Percentiles rank a stretch among this genome's conserved stretches.
phyloP scores from a whole-genome alignment of 2,329 filamentous ascomycete genomes.

The Cladosporium colombiae region DNA sequence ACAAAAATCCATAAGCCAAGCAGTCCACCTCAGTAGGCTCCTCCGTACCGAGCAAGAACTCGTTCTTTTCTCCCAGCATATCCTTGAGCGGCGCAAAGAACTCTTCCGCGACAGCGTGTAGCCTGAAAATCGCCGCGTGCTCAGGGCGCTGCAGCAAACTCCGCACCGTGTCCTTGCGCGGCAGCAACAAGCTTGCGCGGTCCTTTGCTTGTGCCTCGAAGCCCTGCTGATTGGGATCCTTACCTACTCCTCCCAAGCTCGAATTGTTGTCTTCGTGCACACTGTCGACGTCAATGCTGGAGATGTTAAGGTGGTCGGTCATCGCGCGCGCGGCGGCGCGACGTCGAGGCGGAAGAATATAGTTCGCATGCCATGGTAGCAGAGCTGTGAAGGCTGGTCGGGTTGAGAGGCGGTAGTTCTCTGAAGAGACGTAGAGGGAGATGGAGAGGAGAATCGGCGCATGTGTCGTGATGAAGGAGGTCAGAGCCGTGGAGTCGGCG shows the following conservation, averaged over 20 bases:
- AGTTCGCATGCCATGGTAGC: constrained; percentile 84
- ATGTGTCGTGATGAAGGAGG: constrained; percentile 66
- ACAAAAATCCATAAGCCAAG: constrained; percentile 75
- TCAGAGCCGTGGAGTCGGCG: constrained; percentile 44
- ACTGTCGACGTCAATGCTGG: constrained; percentile 48
- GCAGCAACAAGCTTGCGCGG: constrained; percentile 53
- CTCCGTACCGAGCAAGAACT: constrained; percentile 56
- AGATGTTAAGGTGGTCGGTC: constrained; percentile 57
- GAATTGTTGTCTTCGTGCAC: constrained; percentile 41
- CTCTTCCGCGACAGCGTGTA: constrained; percentile 70
- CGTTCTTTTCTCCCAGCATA: constrained; percentile 55
- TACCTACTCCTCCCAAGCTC: constrained; percentile 34
- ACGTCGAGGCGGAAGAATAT: constrained; percentile 74
- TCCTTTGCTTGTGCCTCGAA: constrained; percentile 39
- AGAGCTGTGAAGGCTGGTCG: constrained; percentile 78
- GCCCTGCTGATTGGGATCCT: constrained; percentile 26
- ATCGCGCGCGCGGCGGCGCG: constrained; percentile 69
- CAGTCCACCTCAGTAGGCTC: constrained; percentile 72
- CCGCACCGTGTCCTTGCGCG: constrained; percentile 60
- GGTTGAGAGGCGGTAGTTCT: constrained; percentile 79
- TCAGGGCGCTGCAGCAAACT: constrained; percentile 66
- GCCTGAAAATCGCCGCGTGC: constrained; percentile 70
- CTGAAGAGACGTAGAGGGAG: constrained; percentile 83
- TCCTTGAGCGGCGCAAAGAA: constrained; percentile 72
- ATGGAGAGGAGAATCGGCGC: constrained; percentile 81